Evolutionary conservation across 2,329 filamentous ascomycete species (phyloP).

Genomic region (Pyricularia sp.): DNA sequence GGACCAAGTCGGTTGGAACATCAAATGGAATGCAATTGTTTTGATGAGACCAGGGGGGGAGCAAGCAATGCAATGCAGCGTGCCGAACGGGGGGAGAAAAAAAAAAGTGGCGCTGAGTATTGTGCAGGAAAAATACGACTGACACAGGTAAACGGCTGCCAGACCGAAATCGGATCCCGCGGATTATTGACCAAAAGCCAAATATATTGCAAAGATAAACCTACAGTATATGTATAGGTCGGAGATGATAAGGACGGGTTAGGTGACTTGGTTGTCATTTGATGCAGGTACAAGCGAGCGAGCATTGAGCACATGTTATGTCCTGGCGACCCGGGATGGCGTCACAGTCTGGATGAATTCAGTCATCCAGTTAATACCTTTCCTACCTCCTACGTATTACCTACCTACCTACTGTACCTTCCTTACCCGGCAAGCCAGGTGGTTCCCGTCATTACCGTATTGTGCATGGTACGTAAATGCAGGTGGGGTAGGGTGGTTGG

Average conservation of each 20-base stretch:
- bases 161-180: background rate
- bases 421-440: no score
- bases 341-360: background rate
- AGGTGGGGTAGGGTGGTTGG: no score
- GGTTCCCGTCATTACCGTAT: no score
- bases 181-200: background rate
- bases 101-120: background rate
- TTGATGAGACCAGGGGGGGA: background rate
- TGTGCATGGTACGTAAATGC: no score
- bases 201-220: background rate
- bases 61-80: background rate
- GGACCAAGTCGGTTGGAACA: no score
- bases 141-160: background rate
- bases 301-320: background rate
- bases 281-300: background rate
- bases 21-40: background rate
- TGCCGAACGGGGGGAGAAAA: background rate
- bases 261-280: background rate
- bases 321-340: background rate
- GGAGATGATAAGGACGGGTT: background rate
- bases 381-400: no score
- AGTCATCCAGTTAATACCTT: background rate
- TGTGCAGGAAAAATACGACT: background rate
- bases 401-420: no score
- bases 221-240: background rate